These are phyloP conservation scores for Fraxinus excelsior DNA, from an alignment of 257 asterid genomes.

Conservation along the genomic window DNA sequence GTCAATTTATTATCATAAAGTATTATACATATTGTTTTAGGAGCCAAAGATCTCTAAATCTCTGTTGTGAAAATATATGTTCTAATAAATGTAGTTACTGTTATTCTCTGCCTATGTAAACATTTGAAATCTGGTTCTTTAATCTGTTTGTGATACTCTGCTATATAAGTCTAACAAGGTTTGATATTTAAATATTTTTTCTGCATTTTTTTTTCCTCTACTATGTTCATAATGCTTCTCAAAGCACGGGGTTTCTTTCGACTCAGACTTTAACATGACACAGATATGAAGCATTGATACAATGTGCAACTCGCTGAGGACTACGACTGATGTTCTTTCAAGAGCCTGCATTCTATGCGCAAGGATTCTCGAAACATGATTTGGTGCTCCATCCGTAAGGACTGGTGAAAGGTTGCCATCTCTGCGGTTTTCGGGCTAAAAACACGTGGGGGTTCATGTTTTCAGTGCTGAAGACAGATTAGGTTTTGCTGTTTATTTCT, in stretches of 20 bases:
- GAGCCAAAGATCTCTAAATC: neutral
- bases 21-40: neutral
- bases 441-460: slow-evolving; percentile 22
- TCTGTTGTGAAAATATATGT: neutral
- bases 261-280: slow-evolving; percentile 25
- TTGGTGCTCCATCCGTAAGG: slow-evolving; percentile 11
- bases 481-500: neutral
- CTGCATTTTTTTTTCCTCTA: neutral
- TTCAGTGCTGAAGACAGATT: slow-evolving; percentile 20
- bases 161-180: neutral
- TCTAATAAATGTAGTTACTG: too few relatives aligned
- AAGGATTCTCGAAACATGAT: slow-evolving; percentile 19
- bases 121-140: neutral
- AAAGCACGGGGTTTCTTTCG: neutral
- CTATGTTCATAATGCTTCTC: slow-evolving; percentile 1
- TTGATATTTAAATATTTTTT: too few relatives aligned
- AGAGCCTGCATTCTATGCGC: neutral
- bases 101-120: too few relatives aligned
- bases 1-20: neutral
- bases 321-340: slow-evolving; percentile 33
- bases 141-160: neutral
- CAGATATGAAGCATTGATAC: slow-evolving; percentile 70
- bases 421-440: slow-evolving; percentile 16
- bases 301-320: slow-evolving; percentile 70
- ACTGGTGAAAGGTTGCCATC: slow-evolving; percentile 12